Evolutionary conservation across 1,284 basidiomycete genomes (phyloP).

Genomic region (Ganoderma meredithae): DNA sequence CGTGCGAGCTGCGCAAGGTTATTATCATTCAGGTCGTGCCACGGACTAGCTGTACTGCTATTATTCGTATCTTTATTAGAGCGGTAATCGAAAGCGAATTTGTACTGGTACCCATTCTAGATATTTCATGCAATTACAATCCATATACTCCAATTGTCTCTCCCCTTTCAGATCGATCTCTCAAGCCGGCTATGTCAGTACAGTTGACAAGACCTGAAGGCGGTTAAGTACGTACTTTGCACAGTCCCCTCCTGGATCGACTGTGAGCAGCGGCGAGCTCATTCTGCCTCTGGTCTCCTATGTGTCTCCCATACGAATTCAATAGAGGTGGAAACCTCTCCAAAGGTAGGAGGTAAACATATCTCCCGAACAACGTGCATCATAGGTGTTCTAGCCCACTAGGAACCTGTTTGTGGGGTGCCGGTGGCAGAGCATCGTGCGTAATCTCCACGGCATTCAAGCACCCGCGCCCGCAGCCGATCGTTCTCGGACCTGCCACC

Average conservation of each 20-base stretch:
- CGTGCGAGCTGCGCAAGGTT: too few relatives aligned
- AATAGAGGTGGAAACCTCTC: too few relatives aligned
- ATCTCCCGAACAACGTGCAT: too few relatives aligned
- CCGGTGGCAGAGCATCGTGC: background rate
- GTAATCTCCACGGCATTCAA: constrained; percentile 12
- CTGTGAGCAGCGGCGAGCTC: background rate
- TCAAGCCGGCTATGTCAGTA: background rate
- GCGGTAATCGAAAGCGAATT: constrained; percentile 9
- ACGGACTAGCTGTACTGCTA: constrained; percentile 19
- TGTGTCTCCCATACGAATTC: background rate
- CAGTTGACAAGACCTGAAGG: too few relatives aligned
- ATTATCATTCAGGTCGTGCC: background rate
- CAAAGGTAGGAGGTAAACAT: too few relatives aligned
- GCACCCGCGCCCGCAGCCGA: constrained; percentile 13
- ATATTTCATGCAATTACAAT: background rate
- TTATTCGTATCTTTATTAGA: constrained; percentile 31
- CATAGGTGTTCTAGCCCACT: too few relatives aligned
- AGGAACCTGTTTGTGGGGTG: too few relatives aligned
- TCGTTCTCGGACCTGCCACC: background rate
- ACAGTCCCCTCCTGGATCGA: background rate
- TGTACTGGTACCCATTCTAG: constrained; percentile 14
- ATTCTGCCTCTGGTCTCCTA: background rate
- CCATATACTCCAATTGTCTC: too few relatives aligned
- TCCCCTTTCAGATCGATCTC: background rate
- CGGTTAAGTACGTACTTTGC: too few relatives aligned